Percentiles rank a stretch among this genome's conserved stretches.
Evolutionary conservation across 352 stramenopile species (phyloP).

Genomic region (Pythium diclinum): DNA sequence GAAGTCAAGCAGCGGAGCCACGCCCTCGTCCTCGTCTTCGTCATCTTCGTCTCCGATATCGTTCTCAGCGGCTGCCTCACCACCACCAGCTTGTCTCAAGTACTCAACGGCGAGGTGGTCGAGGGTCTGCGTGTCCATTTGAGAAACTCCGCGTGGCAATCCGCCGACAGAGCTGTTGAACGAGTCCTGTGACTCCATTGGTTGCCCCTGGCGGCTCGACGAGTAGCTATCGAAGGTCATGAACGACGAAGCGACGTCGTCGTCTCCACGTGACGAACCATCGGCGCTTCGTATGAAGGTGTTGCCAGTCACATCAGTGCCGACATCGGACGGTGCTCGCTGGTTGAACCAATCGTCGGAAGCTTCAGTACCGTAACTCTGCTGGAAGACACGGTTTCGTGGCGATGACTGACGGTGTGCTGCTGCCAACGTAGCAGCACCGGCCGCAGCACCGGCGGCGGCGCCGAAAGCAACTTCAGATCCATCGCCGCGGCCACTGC

Average conservation of each 20-base stretch:
- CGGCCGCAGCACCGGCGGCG: not conserved
- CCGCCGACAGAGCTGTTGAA: slow-evolving; percentile 7
- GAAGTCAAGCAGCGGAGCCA: slow-evolving; percentile 19
- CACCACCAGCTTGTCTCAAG: slow-evolving; percentile 31
- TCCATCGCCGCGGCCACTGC: slow-evolving; percentile 1
- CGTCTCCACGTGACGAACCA: slow-evolving; percentile 7
- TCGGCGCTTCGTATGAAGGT: slow-evolving; percentile 4
- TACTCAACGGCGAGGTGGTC: slow-evolving; percentile 30
- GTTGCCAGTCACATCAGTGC: slow-evolving; percentile 13
- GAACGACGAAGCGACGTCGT: slow-evolving; percentile 26
- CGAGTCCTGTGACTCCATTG: slow-evolving; percentile 16
- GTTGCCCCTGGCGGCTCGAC: slow-evolving; percentile 6
- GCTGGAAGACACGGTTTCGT: slow-evolving; percentile 5
- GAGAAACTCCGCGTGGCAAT: not conserved
- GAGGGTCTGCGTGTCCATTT: slow-evolving; percentile 16
- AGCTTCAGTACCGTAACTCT: slow-evolving; percentile 13
- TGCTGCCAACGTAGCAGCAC: slow-evolving; percentile 1
- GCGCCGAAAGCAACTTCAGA: not conserved
- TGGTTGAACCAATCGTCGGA: slow-evolving; percentile 26
- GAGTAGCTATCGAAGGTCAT: slow-evolving; percentile 27
- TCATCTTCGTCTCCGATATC: slow-evolving; percentile 28
- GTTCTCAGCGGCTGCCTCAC: slow-evolving; percentile 16
- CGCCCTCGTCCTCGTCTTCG: slow-evolving; percentile 23
- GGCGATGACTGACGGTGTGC: not conserved
- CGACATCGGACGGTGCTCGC: slow-evolving; percentile 17